Evolutionary conservation across 2,329 filamentous ascomycete genomes (phyloP).

Genomic region (Scedosporium apiospermum): DNA sequence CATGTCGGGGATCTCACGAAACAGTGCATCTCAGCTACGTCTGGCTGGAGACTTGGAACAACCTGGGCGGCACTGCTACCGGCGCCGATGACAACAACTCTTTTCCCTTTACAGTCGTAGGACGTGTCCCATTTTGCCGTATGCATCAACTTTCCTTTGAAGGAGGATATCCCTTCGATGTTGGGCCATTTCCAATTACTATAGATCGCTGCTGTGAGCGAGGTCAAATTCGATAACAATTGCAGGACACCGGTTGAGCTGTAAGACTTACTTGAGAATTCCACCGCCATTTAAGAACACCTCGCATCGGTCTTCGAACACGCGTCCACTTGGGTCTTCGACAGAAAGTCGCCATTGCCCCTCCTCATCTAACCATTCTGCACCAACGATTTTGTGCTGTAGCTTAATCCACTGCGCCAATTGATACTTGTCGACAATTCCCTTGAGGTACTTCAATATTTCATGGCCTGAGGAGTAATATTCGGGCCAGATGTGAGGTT

Average conservation of each 20-base stretch:
- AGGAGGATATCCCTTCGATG: slow-evolving; percentile 38
- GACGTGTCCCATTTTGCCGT: slow-evolving; percentile 49
- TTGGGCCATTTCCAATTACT: slow-evolving; percentile 29
- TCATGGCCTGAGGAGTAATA: background rate
- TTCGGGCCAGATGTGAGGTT: background rate
- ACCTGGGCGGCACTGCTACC: slow-evolving; percentile 51
- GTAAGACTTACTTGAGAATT: background rate
- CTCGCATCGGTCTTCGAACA: background rate
- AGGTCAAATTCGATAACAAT: no score
- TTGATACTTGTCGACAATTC: background rate
- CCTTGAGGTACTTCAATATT: background rate
- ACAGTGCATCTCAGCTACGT: slow-evolving; percentile 45
- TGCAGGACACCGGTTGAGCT: no score
- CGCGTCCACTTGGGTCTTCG: background rate
- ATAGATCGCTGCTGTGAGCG: no score
- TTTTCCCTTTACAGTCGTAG: slow-evolving; percentile 38
- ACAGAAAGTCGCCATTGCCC: background rate
- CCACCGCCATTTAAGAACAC: background rate
- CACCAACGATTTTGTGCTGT: background rate
- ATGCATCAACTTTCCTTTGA: slow-evolving; percentile 42
- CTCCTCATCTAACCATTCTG: background rate
- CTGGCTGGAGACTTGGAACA: slow-evolving; percentile 40
- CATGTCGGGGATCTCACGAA: slow-evolving; percentile 47
- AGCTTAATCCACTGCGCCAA: background rate
- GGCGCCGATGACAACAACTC: slow-evolving; percentile 52